Percentiles rank a stretch among this genome's conserved stretches.
These are phyloP conservation scores for Pseudocercospora musae DNA, from an alignment of 2,329 filamentous ascomycete species.

Conservation along the genomic window DNA sequence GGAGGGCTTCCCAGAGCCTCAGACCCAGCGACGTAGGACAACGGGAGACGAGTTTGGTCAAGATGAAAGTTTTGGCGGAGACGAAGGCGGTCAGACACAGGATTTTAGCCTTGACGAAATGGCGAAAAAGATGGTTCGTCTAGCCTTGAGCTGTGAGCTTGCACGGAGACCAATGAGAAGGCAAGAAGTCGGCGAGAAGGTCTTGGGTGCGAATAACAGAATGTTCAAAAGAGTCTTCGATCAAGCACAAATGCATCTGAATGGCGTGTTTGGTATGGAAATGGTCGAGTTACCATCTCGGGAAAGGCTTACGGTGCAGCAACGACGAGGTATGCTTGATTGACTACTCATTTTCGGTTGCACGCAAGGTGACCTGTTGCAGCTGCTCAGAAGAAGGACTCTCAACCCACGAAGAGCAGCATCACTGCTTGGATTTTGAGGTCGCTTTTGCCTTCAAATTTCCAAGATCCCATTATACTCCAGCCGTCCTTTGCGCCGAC, in stretches of 20 bases:
- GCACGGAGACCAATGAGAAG: conserved; percentile 57
- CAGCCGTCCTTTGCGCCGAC: conserved; percentile 65
- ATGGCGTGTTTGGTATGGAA: conserved; percentile 82
- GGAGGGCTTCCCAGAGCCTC: conserved; percentile 27
- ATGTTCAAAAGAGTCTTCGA: conserved; percentile 76
- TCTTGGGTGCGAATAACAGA: conserved; percentile 66
- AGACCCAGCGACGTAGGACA: conserved; percentile 32
- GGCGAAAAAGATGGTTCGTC: conserved; percentile 60
- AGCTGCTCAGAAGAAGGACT: conserved; percentile 56
- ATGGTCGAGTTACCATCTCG: conserved; percentile 76
- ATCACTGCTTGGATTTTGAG: conserved; percentile 67
- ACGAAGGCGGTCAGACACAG: conserved; percentile 13
- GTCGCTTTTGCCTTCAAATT: conserved; percentile 66
- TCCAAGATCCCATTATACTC: conserved; percentile 63
- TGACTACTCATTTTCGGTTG: neutral
- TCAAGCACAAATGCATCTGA: conserved; percentile 69
- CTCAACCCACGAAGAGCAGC: conserved; percentile 40
- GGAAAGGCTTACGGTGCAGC: conserved; percentile 77
- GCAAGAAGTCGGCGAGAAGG: conserved; percentile 58
- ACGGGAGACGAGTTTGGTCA: conserved; percentile 22
- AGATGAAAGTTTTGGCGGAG: conserved; percentile 17
- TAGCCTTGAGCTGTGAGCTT: conserved; percentile 60
- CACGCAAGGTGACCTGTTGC: neutral
- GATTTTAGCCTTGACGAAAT: conserved; percentile 41
- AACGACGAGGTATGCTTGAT: conserved; percentile 62